phyloP scores from a whole-genome alignment of 2,329 filamentous ascomycete genomes.

The Trichothecium sympodiale region DNA sequence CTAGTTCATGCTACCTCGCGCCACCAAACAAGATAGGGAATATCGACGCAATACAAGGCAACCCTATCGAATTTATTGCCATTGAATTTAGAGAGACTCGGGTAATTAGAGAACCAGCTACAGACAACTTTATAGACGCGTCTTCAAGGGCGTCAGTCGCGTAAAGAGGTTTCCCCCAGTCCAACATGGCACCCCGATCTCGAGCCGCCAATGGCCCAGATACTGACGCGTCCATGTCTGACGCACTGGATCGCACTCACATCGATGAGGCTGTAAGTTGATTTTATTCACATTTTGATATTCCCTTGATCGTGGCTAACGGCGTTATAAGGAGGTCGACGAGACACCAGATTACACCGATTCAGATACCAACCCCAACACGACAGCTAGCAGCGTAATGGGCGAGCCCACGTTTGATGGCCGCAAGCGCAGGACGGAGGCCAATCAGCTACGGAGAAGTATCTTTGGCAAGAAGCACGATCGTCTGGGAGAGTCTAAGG shows the following conservation, averaged over 20 bases:
- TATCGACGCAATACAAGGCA: too few relatives aligned
- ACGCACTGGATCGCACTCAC: slow-evolving; percentile 37
- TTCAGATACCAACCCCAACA: slow-evolving; percentile 57
- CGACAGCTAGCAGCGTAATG: slow-evolving; percentile 71
- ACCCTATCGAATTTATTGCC: too few relatives aligned
- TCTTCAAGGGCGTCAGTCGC: slow-evolving; percentile 35
- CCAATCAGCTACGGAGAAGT: slow-evolving; percentile 78
- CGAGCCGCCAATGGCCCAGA: slow-evolving; percentile 40
- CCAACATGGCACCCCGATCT: slow-evolving; percentile 44
- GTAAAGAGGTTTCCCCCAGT: slow-evolving; percentile 33
- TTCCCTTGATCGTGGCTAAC: not conserved
- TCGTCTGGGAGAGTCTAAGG: slow-evolving; percentile 83
- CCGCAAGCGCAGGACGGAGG: slow-evolving; percentile 75
- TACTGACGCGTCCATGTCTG: slow-evolving; percentile 52
- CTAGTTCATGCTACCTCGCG: slow-evolving; percentile 3
- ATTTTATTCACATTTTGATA: not conserved
- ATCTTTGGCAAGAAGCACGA: slow-evolving; percentile 95
- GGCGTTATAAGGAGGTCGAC: slow-evolving; percentile 39
- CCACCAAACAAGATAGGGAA: not conserved
- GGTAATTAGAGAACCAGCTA: too few relatives aligned
- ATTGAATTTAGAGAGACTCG: too few relatives aligned
- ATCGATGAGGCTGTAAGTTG: slow-evolving; percentile 38
- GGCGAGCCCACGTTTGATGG: slow-evolving; percentile 68
- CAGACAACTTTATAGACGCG: slow-evolving; percentile 26
- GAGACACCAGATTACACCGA: slow-evolving; percentile 57